phyloP scores from a whole-genome alignment of 1,139 yeast species.

The Arxiozyma telluris region DNA sequence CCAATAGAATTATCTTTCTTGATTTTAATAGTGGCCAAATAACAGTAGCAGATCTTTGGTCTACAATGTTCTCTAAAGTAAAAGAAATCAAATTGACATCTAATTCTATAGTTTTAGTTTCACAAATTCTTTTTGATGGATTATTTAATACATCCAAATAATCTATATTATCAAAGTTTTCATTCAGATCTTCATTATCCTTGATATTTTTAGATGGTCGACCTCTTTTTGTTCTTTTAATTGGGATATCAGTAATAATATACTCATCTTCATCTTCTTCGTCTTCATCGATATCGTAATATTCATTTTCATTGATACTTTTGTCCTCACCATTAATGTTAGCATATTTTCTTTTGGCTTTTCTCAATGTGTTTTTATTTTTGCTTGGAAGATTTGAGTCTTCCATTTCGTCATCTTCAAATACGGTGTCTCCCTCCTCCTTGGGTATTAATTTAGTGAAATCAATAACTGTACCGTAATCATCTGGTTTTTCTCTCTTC shows the following conservation, averaged over 20 bases:
- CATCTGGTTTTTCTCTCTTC: slow-evolving; percentile 58
- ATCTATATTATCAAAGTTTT: slow-evolving; percentile 35
- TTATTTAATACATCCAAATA: slow-evolving; percentile 49
- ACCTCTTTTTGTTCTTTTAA: slow-evolving; percentile 8
- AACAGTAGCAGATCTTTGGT: slow-evolving; percentile 69
- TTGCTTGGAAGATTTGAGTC: not conserved
- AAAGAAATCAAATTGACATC: slow-evolving; percentile 69
- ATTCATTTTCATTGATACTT: not conserved
- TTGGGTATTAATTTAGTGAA: slow-evolving; percentile 41
- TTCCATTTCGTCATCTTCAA: slow-evolving; percentile 21
- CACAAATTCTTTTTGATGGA: slow-evolving; percentile 43
- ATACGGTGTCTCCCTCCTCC: slow-evolving; percentile 39
- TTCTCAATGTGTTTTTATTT: slow-evolving; percentile 25
- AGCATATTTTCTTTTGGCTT: slow-evolving; percentile 6
- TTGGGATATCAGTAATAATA: slow-evolving; percentile 15
- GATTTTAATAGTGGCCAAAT: slow-evolving; percentile 79
- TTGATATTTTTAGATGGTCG: slow-evolving; percentile 13
- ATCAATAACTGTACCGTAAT: slow-evolving; percentile 73
- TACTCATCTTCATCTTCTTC: slow-evolving; percentile 26
- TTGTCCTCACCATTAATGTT: slow-evolving; percentile 9
- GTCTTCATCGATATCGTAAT: slow-evolving; percentile 6
- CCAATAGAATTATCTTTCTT: slow-evolving; percentile 54
- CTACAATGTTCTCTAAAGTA: slow-evolving; percentile 81
- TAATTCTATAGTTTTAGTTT: slow-evolving; percentile 37
- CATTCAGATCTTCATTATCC: slow-evolving; percentile 20